These are phyloP conservation scores for Dacryopinax spathularia DNA, from an alignment of 768 basidiomycete genomes.

Conservation along the genomic window DNA sequence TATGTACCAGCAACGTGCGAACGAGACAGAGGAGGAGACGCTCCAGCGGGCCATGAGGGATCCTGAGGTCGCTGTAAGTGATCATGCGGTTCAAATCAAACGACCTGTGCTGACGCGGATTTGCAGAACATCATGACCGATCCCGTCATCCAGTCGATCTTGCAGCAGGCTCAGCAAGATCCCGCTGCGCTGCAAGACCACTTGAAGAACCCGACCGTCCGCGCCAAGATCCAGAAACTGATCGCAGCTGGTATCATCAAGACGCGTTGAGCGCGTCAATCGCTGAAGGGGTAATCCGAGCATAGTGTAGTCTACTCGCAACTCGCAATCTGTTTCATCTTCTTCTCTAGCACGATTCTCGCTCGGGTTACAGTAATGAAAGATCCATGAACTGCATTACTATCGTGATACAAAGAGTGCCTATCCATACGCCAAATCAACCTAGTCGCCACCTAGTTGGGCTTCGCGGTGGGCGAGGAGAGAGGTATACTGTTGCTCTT, in stretches of 20 bases:
- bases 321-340: background rate
- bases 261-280: conserved; percentile 42
- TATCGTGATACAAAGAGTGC: background rate
- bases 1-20: conserved; percentile 58
- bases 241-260: conserved; percentile 87
- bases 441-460: no score
- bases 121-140: conserved; percentile 71
- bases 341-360: background rate
- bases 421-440: no score
- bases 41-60: conserved; percentile 90
- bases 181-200: conserved; percentile 86
- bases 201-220: conserved; percentile 80
- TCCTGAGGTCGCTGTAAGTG: conserved; percentile 79
- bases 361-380: background rate
- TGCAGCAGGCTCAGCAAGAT: conserved; percentile 85
- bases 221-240: conserved; percentile 73
- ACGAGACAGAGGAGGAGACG: conserved; percentile 85
- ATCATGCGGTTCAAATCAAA: background rate
- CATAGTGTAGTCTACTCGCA: background rate
- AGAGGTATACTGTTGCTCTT: background rate
- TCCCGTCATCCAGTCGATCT: conserved; percentile 84
- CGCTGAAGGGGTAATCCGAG: background rate
- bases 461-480: background rate
- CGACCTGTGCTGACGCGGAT: background rate
- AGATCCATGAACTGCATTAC: background rate